Base-by-base conservation (phyloP, 202 grass and related monocot genomes). In the Carex arenaria region DNA sequence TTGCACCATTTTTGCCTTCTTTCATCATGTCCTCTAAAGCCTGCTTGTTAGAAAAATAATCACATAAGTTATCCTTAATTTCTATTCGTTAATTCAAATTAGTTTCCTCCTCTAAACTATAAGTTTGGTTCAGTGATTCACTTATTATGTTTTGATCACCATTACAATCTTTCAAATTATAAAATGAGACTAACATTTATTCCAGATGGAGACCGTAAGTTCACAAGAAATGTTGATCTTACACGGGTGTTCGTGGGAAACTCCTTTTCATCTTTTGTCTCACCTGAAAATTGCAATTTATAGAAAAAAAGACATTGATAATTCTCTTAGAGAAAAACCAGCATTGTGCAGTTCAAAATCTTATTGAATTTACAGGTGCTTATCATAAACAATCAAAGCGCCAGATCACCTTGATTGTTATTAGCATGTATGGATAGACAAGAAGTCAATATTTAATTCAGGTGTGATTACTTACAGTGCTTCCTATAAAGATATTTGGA, bases 171-270 rank as follows among this genome's bases (percentile, higher is more conserved):
- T 5, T 55, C 2, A 34, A 68, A 82, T 47, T 53, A 70, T 12
- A 53, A 15, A 20, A 66, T 45, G 26, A 72, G 18, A 81, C 85
- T 84, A 72, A 97, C 94, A 60, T 90, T 91, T 49, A 97, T 86
- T 30, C 94, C 94, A 40, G 91, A 90, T 9, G 85, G 84, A 20
- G 80, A 72, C 52, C 94, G 84, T 36, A 94, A 72, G 83, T 97
- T 97, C 51, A 97, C 94, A 28, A 94, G 81, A 52, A 97, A 83
- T 67, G 91, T 84, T 3, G 94, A 94, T 55, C 94, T 89, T 83
- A 97, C 59, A 67, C 86, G 86, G 28, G 86, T 69, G 43, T 60
- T 86, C 36, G 57, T 85, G 3, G 71, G 79, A 4, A 79, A 5
- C 22, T 88, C 84, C 22, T 64, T 87, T 62, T 54, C 54, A 8